Evolutionary conservation across 164 flowering plant species (phyloP), one percentile per base, ranked within the genome.

Genomic region (Platanus orientalis): DNA sequence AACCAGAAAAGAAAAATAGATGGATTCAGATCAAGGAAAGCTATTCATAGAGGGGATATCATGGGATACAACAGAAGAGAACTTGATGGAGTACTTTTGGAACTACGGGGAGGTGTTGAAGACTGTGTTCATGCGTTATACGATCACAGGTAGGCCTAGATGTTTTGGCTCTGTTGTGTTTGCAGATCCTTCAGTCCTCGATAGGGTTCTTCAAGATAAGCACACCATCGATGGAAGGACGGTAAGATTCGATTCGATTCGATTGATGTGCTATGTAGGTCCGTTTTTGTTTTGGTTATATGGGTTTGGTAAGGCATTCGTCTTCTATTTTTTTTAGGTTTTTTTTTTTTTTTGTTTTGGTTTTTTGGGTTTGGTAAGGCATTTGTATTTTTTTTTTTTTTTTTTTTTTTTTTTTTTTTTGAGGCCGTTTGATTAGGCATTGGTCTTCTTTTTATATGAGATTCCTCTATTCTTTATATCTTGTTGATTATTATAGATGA

Each of bases 1-100:
- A 45, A 20, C 11, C 10, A 10, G 26, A 12, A 16, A 25, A 53
- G 32, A 25, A 2, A 11, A 26, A 53, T 14, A 36, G 9, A 93
- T 90, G 98, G 97, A 93, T 80, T 84, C 97, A 57, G 97, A 93
- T 84, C 91, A 87, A 62, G 98, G 96, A 28, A 93, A 93, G 89
- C 79, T 93, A 1, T 93, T 90, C 58, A 83, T 93, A 9, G 98
- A 97, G 1, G 98, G 98, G 72, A 89, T 93, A 39, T 93, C 98
- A 45, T 93, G 97, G 98, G 98, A 93, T 49, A 93, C 97, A 3
- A 47, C 78, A 42, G 96, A 90, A 73, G 98, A 87, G 6, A 84
- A 71, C 73, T 80, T 93, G 29, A 87, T 66, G 71, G 97, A 90
- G 45, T 84, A 93, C 66, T 93, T 93, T 40, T 69, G 72, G 7